phyloP scores from a whole-genome alignment of 2,329 filamentous ascomycete species.

The Elsinoe batatas region DNA sequence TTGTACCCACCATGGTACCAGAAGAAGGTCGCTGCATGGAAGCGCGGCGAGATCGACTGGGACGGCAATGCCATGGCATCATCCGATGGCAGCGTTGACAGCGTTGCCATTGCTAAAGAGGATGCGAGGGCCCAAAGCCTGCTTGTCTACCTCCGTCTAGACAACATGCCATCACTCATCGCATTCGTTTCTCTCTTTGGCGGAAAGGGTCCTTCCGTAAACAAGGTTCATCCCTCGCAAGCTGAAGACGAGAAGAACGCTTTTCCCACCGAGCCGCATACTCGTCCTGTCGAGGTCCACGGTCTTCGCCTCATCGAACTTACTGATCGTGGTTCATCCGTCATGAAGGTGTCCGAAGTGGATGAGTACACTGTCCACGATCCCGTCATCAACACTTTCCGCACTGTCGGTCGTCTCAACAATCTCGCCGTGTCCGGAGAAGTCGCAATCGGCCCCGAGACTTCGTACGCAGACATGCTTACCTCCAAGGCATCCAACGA shows the following conservation, averaged over 20 bases:
- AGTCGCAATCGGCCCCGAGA: conserved; percentile 67
- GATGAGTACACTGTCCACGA: conserved; percentile 58
- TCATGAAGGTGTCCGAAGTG: conserved; percentile 83
- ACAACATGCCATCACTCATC: conserved; percentile 73
- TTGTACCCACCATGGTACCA: conserved; percentile 73
- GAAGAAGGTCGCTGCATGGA: conserved; percentile 63
- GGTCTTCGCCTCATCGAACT: conserved; percentile 79
- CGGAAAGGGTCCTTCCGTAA: conserved; percentile 33
- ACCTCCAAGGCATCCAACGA: conserved; percentile 46
- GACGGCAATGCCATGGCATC: conserved; percentile 44
- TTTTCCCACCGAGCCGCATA: conserved; percentile 16
- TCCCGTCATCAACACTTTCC: conserved; percentile 83
- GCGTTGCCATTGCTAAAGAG: conserved; percentile 40
- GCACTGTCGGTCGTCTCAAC: conserved; percentile 74
- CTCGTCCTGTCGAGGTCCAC: conserved; percentile 59
- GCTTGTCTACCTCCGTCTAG: conserved; percentile 72
- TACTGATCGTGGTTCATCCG: conserved; percentile 84
- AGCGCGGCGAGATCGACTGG: conserved; percentile 85
- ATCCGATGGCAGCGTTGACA: conserved; percentile 24
- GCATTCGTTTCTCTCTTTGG: conserved; percentile 73
- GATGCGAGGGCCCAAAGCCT: conserved; percentile 50
- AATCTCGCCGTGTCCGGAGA: conserved; percentile 74
- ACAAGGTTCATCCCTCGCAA: conserved; percentile 30
- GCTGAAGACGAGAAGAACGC: conserved; percentile 19
- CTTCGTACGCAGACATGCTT: conserved; percentile 69